Conservation (phyloP, 164 flowering plant species). For the Nymphaea colorata region DNA sequence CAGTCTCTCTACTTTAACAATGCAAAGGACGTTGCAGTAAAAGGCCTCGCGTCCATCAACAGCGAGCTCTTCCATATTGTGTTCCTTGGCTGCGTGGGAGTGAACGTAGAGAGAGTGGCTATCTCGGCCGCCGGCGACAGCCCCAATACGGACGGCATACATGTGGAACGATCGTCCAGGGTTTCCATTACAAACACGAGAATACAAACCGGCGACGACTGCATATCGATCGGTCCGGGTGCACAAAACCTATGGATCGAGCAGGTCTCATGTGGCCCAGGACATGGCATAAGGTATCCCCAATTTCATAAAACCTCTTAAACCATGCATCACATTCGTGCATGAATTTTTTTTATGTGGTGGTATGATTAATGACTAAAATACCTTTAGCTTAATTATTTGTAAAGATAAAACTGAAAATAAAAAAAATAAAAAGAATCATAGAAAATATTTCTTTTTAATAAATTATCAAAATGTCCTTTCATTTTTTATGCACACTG, state of each 20-base stretch:
- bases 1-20: conserved; percentile 14
- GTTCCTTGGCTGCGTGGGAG: not conserved
- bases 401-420: too few relatives aligned
- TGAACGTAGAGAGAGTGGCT: not conserved
- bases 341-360: conserved; percentile 6
- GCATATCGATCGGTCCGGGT: not conserved
- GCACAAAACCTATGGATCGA: not conserved
- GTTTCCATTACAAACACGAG: not conserved
- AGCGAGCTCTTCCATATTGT: not conserved
- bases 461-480: too few relatives aligned
- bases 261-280: not conserved
- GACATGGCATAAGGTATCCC: not conserved
- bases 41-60: conserved; percentile 1
- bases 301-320: conserved; percentile 8
- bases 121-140: not conserved
- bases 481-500: too few relatives aligned
- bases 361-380: too few relatives aligned
- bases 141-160: not conserved
- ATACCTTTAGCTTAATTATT: too few relatives aligned
- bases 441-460: too few relatives aligned
- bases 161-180: not conserved
- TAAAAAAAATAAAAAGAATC: too few relatives aligned
- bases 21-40: conserved; percentile 7
- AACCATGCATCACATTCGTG: conserved; percentile 17
- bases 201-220: not conserved